These are phyloP conservation scores for Talaromyces pinophilus DNA, from an alignment of 2,329 filamentous ascomycete species.

Conservation along the genomic window DNA sequence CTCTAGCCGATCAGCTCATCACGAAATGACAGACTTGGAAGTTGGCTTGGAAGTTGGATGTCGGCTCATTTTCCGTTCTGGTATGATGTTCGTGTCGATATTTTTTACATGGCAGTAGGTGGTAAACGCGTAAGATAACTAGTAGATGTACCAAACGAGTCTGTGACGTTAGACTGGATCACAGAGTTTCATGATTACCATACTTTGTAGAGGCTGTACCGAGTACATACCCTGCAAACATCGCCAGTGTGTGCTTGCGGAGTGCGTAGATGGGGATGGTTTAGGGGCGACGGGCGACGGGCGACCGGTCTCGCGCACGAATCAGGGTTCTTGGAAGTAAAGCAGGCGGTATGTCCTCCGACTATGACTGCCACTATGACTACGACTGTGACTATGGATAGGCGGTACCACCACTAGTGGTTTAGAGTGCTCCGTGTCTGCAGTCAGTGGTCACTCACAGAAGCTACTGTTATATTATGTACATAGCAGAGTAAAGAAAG, in stretches of 20 bases:
- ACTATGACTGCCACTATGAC: background rate
- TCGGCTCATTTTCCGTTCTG: constrained; percentile 2
- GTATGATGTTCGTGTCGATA: background rate
- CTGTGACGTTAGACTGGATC: constrained; percentile 12
- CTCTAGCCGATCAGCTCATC: background rate
- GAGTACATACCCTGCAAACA: background rate
- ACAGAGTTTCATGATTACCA: constrained; percentile 8
- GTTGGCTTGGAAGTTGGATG: background rate
- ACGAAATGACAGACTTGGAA: background rate
- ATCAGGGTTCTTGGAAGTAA: background rate
- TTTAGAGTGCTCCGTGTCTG: background rate
- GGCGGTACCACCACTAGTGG: background rate
- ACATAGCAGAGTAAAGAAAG: background rate
- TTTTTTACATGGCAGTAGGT: too few relatives aligned
- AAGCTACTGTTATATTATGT: too few relatives aligned
- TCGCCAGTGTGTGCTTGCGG: background rate
- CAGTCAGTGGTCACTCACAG: background rate
- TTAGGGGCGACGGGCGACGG: background rate
- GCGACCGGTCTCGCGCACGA: background rate
- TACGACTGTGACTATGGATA: background rate
- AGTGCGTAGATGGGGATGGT: background rate
- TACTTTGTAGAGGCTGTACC: background rate
- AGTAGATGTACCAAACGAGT: background rate
- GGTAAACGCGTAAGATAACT: background rate
- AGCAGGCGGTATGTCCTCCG: background rate